Evolutionary conservation across 73 alveolate genomes (phyloP).

Genomic region (Diophrys sp.): DNA sequence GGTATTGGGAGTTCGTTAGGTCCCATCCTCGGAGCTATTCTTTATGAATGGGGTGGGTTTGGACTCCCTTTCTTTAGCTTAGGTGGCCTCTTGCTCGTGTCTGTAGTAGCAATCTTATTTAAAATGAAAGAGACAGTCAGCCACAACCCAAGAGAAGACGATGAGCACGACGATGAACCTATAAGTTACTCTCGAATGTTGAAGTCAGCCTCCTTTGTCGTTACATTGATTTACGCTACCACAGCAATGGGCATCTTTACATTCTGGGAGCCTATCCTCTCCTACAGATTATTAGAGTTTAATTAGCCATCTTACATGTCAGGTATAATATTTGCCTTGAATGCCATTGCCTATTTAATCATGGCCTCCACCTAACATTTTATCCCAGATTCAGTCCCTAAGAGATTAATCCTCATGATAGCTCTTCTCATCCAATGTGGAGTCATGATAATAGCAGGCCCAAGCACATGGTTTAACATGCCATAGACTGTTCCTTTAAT

Average conservation of each 20-base stretch:
- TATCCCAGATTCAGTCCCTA: not conserved
- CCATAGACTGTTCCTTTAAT: not conserved
- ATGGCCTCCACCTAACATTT: not conserved
- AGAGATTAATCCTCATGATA: not conserved
- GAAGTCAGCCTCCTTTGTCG: not conserved
- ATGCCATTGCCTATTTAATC: not conserved
- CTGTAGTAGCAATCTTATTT: not conserved
- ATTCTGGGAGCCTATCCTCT: not conserved
- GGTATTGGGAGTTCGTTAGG: not conserved
- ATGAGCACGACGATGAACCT: not conserved
- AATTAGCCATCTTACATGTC: not conserved
- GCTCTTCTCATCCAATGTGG: not conserved
- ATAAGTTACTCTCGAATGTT: not conserved
- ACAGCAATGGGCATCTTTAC: not conserved
- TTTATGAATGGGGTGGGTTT: not conserved
- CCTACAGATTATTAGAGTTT: not conserved
- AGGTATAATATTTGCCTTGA: not conserved
- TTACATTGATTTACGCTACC: not conserved
- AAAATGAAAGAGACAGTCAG: not conserved
- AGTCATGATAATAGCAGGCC: not conserved
- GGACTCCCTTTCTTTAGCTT: not conserved
- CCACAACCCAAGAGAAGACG: not conserved
- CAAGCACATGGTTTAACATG: not conserved
- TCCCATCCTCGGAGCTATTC: not conserved
- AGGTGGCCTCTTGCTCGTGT: not conserved